phyloP scores from a whole-genome alignment of 768 basidiomycete species.

The Suillus alpinus region DNA sequence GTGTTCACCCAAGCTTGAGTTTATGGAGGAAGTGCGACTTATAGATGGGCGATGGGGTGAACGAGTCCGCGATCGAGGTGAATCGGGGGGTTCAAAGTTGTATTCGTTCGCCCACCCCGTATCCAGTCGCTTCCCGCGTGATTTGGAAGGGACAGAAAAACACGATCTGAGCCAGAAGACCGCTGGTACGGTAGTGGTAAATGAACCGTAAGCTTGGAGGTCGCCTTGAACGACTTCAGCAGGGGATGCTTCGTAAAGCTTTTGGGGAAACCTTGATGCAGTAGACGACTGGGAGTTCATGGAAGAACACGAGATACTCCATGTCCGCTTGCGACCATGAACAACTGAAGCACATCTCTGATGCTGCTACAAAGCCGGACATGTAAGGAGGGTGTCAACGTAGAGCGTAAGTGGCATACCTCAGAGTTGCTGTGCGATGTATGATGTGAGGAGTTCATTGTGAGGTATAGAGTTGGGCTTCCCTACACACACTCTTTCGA shows the following conservation, averaged over 20 bases:
- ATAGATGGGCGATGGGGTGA: conserved; percentile 36
- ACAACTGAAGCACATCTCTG: background rate
- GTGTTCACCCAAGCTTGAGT: conserved; percentile 10
- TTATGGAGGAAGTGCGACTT: conserved; percentile 37
- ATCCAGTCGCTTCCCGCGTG: conserved; percentile 5
- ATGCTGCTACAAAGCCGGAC: background rate
- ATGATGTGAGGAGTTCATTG: background rate
- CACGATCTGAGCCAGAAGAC: conserved; percentile 25
- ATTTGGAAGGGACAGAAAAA: conserved; percentile 13
- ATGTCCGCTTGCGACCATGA: conserved; percentile 1
- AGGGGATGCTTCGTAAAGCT: conserved; percentile 17
- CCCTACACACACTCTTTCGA: background rate
- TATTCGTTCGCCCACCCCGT: conserved; percentile 4
- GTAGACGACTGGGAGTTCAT: conserved; percentile 24
- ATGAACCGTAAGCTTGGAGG: conserved; percentile 35
- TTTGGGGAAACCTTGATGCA: conserved; percentile 20
- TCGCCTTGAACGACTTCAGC: conserved; percentile 23
- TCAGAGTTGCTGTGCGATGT: background rate
- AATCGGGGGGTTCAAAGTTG: conserved; percentile 27
- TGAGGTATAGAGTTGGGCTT: background rate
- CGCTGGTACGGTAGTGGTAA: conserved; percentile 38
- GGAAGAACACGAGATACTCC: conserved; percentile 23
- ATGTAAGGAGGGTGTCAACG: background rate
- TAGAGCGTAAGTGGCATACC: background rate
- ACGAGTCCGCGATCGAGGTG: conserved; percentile 21